Evolutionary conservation across 805 yeast species (phyloP).

Genomic region (Starmerella powellii): DNA sequence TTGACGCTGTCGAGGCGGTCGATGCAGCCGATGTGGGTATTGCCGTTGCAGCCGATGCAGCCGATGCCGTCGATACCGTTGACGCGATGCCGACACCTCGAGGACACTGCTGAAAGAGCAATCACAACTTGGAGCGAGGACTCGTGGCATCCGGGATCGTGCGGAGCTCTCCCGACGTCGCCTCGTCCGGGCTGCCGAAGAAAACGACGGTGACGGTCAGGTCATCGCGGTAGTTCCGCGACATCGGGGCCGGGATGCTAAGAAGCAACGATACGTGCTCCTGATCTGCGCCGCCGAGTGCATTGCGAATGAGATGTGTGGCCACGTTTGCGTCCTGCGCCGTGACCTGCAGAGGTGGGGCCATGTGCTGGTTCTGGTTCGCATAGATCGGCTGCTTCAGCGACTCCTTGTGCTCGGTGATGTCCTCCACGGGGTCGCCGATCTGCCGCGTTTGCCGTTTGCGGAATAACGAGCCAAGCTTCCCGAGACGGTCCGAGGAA

Average conservation of each 20-base stretch:
- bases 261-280: conserved; percentile 82
- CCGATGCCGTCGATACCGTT: too few relatives aligned
- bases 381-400: conserved; percentile 51
- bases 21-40: too few relatives aligned
- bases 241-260: conserved; percentile 81
- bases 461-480: conserved; percentile 16
- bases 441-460: conserved; percentile 10
- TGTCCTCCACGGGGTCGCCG: conserved; percentile 28
- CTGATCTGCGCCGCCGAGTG: conserved; percentile 75
- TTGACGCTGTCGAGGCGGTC: too few relatives aligned
- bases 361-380: conserved; percentile 32
- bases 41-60: too few relatives aligned
- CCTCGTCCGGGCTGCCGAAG: conserved; percentile 46
- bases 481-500: conserved; percentile 9
- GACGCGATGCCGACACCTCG: too few relatives aligned
- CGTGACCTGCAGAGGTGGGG: conserved; percentile 19
- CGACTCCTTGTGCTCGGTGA: conserved; percentile 39
- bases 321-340: conserved; percentile 80
- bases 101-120: too few relatives aligned
- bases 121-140: conserved; percentile 19
- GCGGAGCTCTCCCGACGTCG: conserved; percentile 23
- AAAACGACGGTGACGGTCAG: conserved; percentile 91
- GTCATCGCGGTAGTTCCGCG: conserved; percentile 90
- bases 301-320: conserved; percentile 88
- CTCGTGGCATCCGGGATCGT: conserved; percentile 26